These are phyloP conservation scores for maize (Zea mays) DNA, from an alignment of 176 grass and related monocot genomes.

Conservation along the genomic window DNA sequence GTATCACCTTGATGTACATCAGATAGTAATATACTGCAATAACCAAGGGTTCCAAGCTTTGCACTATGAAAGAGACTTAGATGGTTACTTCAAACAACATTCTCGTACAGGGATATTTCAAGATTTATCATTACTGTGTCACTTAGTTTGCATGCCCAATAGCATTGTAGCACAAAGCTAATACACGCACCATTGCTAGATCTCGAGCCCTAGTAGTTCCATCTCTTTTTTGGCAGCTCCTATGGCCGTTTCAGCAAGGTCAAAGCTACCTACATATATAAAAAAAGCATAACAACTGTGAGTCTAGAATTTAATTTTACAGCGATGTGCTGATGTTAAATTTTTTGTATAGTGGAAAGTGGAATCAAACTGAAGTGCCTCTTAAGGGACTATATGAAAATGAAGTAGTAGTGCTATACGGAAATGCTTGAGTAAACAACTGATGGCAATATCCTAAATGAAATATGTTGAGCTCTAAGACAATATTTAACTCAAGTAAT, in stretches of 20 bases:
- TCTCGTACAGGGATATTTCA: slow-evolving; percentile 5
- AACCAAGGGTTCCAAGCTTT: slow-evolving; percentile 53
- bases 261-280: slow-evolving; percentile 16
- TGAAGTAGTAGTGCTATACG: background rate
- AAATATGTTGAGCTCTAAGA: slow-evolving; percentile 12
- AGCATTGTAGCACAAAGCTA: slow-evolving; percentile 83
- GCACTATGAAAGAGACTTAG: slow-evolving; percentile 44
- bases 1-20: slow-evolving; percentile 81
- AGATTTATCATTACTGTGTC: slow-evolving; percentile 19
- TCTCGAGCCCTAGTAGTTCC: slow-evolving; percentile 73
- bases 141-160: slow-evolving; percentile 81
- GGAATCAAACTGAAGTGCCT: background rate
- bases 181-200: slow-evolving; percentile 63
- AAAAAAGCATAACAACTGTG: background rate
- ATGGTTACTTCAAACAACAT: slow-evolving; percentile 35
- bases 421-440: slow-evolving; percentile 27
- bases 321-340: slow-evolving; percentile 10
- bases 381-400: background rate
- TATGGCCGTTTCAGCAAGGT: slow-evolving; percentile 47
- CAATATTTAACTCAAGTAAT: slow-evolving; percentile 13
- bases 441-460: slow-evolving; percentile 14
- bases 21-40: slow-evolving; percentile 70
- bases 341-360: slow-evolving; percentile 1
- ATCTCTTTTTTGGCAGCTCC: slow-evolving; percentile 78
- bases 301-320: slow-evolving; percentile 7